These are phyloP conservation scores for Tolypocladium tundrense DNA, from an alignment of 2,329 filamentous ascomycete genomes.

Conservation along the genomic window DNA sequence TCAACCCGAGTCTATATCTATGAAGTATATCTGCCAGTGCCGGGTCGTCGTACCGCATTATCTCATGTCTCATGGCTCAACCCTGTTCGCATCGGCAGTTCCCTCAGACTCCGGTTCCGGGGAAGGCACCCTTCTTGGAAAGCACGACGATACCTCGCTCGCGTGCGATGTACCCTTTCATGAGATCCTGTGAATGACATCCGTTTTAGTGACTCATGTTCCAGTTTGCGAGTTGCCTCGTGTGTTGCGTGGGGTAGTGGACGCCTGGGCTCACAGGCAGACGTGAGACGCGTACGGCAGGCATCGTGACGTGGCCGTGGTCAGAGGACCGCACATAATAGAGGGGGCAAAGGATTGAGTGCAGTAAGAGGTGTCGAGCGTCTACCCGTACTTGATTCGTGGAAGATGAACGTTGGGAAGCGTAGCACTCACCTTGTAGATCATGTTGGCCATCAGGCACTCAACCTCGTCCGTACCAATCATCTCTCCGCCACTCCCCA, in stretches of 20 bases:
- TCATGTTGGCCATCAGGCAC: constrained; percentile 89
- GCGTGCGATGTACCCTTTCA: constrained; percentile 97
- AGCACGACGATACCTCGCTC: constrained; percentile 84
- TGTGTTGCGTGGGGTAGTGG: not conserved
- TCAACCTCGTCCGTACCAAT: constrained; percentile 90
- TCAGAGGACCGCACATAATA: not conserved
- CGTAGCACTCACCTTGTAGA: constrained; percentile 70
- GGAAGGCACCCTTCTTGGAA: constrained; percentile 88
- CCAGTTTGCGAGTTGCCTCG: constrained; percentile 1
- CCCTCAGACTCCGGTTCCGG: constrained; percentile 63
- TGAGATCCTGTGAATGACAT: constrained; percentile 55
- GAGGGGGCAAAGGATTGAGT: not conserved
- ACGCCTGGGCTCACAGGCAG: not conserved
- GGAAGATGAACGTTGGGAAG: not conserved
- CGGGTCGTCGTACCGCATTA: not conserved
- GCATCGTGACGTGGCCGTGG: not conserved
- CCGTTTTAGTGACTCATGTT: constrained; percentile 24
- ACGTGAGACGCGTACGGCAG: not conserved
- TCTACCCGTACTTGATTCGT: not conserved
- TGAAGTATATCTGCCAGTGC: not conserved
- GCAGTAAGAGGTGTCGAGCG: not conserved
- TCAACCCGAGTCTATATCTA: not conserved
- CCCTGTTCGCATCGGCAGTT: not conserved
- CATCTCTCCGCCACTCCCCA: constrained; percentile 54
- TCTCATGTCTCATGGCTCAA: not conserved